These are phyloP conservation scores for Colletotrichum zoysiae DNA, from an alignment of 2,329 filamentous ascomycete species.

Conservation along the genomic window DNA sequence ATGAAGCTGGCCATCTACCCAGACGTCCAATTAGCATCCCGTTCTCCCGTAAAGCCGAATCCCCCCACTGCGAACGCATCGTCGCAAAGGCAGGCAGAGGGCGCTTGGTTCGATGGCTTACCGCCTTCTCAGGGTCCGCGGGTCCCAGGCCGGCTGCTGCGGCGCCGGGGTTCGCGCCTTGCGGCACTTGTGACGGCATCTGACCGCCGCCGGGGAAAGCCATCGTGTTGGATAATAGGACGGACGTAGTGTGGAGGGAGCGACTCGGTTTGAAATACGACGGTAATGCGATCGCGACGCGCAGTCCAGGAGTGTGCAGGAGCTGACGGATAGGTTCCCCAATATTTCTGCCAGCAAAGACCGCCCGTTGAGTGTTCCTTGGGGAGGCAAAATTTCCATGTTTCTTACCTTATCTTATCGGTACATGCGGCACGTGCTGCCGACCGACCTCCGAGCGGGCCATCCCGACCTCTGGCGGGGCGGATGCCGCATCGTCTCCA, in stretches of 20 bases:
- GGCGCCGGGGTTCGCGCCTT: constrained; percentile 44
- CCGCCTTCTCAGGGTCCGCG: constrained; percentile 66
- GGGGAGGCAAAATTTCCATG: constrained; percentile 19
- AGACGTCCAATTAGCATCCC: constrained; percentile 15
- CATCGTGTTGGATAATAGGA: constrained; percentile 48
- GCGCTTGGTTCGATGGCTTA: constrained; percentile 48
- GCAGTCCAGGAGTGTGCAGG: constrained; percentile 21
- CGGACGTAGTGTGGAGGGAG: not conserved
- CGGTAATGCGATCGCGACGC: constrained; percentile 27
- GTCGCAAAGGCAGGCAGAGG: no score
- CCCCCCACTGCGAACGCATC: not conserved
- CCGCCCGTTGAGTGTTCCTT: constrained; percentile 47
- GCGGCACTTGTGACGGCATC: constrained; percentile 14
- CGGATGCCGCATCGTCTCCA: constrained; percentile 15
- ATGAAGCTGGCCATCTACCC: constrained; percentile 82
- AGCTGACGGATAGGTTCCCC: constrained; percentile 45
- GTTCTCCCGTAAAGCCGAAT: not conserved
- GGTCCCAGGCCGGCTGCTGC: constrained; percentile 48
- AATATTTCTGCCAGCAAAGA: constrained; percentile 56
- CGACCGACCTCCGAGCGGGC: constrained; percentile 22
- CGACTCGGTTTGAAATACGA: not conserved
- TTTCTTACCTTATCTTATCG: constrained; percentile 34
- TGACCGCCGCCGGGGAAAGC: constrained; percentile 52
- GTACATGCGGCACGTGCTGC: constrained; percentile 25
- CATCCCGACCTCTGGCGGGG: constrained; percentile 8